Evolutionary conservation across 2,329 filamentous ascomycete genomes (phyloP).

Genomic region (Neofusicoccum cordaticola): DNA sequence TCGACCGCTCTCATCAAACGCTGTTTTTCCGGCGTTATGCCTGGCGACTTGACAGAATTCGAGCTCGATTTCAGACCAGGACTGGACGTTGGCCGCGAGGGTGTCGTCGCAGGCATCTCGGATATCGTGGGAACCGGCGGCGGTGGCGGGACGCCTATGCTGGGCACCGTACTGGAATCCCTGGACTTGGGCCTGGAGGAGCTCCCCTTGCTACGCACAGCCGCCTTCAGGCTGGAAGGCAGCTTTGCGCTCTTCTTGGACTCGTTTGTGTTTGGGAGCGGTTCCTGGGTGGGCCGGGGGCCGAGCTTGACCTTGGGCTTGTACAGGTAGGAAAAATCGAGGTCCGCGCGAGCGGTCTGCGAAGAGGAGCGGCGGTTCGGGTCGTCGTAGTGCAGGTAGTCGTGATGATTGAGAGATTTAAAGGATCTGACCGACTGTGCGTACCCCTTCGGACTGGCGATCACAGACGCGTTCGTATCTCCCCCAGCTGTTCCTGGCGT

Average conservation of each 20-base stretch:
- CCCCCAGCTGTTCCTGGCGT: conserved; percentile 10
- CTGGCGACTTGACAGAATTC: conserved; percentile 40
- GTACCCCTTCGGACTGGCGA: conserved; percentile 21
- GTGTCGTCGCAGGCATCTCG: conserved; percentile 32
- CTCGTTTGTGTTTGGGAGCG: conserved; percentile 60
- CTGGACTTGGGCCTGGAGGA: conserved; percentile 34
- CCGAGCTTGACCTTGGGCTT: conserved; percentile 87
- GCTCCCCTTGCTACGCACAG: conserved; percentile 22
- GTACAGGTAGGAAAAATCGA: conserved; percentile 48
- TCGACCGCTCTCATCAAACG: conserved; percentile 93
- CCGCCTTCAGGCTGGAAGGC: conserved; percentile 70
- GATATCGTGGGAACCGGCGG: conserved; percentile 34
- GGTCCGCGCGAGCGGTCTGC: conserved; percentile 40
- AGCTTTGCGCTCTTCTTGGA: conserved; percentile 66
- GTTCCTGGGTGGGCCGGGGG: conserved; percentile 63
- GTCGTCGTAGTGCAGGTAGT: conserved; percentile 17
- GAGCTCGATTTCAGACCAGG: conserved; percentile 27
- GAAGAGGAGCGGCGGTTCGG: conserved; percentile 46
- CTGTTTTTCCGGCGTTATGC: conserved; percentile 85
- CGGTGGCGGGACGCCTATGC: conserved; percentile 31
- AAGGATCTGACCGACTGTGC: conserved; percentile 17
- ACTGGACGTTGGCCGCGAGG: conserved; percentile 38
- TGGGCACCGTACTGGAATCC: conserved; percentile 29
- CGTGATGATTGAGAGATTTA: conserved; percentile 17
- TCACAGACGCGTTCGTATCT: conserved; percentile 23